Percentiles rank a stretch among this genome's conserved stretches.
Evolutionary conservation across 768 basidiomycete genomes (phyloP).

Genomic region (Boletus sensibilis): DNA sequence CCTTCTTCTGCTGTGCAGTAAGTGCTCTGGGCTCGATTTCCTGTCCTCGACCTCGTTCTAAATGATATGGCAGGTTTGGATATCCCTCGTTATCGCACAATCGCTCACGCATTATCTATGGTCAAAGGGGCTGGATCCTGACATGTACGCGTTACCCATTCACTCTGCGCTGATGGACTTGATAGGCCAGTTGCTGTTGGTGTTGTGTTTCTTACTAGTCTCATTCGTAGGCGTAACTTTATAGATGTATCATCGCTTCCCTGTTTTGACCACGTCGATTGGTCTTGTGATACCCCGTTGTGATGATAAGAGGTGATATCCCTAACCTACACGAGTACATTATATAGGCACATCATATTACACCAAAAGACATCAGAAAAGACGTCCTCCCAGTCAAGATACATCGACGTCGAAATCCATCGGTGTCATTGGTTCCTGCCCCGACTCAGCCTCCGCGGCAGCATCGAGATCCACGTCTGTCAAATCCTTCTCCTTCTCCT

Average conservation of each 20-base stretch:
- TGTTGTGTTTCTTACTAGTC: constrained; percentile 70
- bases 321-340: constrained; percentile 1
- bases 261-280: neutral
- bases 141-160: constrained; percentile 90
- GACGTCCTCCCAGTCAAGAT: constrained; percentile 42
- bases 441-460: constrained; percentile 31
- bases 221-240: constrained; percentile 37
- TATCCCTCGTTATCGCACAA: constrained; percentile 68
- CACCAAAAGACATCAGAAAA: neutral
- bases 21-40: constrained; percentile 31
- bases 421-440: constrained; percentile 36
- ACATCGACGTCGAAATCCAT: constrained; percentile 38
- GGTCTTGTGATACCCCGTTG: neutral
- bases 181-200: constrained; percentile 76
- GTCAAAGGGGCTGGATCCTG: constrained; percentile 77
- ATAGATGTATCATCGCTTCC: constrained; percentile 2
- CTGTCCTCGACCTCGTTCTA: neutral
- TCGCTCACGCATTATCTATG: constrained; percentile 74
- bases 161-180: constrained; percentile 90
- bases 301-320: neutral
- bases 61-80: constrained; percentile 51
- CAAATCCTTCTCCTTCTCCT: constrained; percentile 28
- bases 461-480: constrained; percentile 33
- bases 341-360: neutral
- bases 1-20: constrained; percentile 78